Conservation (phyloP, 2,329 filamentous ascomycete species). For the Fusarium graminum region DNA sequence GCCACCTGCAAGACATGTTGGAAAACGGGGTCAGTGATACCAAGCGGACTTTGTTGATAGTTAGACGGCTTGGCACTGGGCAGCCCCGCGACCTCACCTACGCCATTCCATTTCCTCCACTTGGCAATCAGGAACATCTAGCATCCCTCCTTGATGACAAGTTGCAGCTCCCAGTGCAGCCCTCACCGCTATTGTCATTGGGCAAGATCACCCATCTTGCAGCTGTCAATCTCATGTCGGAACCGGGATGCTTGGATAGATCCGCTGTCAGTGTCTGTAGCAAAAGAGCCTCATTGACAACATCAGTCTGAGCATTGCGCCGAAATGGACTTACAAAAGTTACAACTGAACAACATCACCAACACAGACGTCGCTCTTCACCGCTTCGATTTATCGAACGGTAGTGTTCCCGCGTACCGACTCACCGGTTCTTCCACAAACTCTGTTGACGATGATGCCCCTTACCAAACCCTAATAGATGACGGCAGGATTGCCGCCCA, state of each 20-base stretch:
- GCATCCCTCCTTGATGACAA: slow-evolving; percentile 16
- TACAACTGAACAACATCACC: background rate
- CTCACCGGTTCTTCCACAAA: slow-evolving; percentile 39
- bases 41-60: background rate
- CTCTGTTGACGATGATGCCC: slow-evolving; percentile 31
- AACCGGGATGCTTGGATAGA: slow-evolving; percentile 43
- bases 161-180: slow-evolving; percentile 17
- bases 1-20: slow-evolving; percentile 8
- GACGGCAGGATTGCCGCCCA: slow-evolving; percentile 17
- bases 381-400: slow-evolving; percentile 13
- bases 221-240: slow-evolving; percentile 34
- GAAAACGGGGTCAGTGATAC: slow-evolving; percentile 17
- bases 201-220: slow-evolving; percentile 35
- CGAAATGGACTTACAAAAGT: background rate
- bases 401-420: slow-evolving; percentile 36
- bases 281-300: slow-evolving; percentile 39
- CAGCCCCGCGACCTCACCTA: slow-evolving; percentile 12
- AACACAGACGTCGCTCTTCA: slow-evolving; percentile 18
- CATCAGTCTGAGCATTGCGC: slow-evolving; percentile 5
- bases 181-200: slow-evolving; percentile 30
- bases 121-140: slow-evolving; percentile 6
- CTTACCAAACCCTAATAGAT: slow-evolving; percentile 39
- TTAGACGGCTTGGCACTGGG: slow-evolving; percentile 1
- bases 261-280: slow-evolving; percentile 44
- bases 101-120: slow-evolving; percentile 24